Evolutionary conservation across 192 early-diverging fungal genomes (phyloP).

Genomic region (Haplosporangium gracile): DNA sequence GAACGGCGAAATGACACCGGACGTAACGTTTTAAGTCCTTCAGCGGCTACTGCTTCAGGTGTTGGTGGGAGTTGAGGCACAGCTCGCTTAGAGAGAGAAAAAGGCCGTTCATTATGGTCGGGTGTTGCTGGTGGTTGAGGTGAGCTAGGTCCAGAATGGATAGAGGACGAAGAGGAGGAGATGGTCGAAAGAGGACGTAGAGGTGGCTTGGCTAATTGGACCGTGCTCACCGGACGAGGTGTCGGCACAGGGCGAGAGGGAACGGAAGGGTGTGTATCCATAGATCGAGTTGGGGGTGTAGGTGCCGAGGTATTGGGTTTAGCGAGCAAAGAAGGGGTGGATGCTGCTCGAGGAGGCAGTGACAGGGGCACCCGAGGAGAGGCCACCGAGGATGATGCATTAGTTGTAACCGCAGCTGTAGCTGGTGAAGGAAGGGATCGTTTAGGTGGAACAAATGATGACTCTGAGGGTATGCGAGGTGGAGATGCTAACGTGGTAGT

Average conservation of each 20-base stretch:
- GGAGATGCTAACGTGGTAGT: not conserved
- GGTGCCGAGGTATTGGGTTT: slow-evolving; percentile 16
- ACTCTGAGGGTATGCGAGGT: not conserved
- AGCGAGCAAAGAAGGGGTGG: not conserved
- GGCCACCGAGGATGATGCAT: not conserved
- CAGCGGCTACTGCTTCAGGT: not conserved
- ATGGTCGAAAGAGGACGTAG: slow-evolving; percentile 11
- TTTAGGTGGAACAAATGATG: slow-evolving; percentile 15
- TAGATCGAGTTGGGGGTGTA: not conserved
- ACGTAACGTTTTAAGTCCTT: not conserved
- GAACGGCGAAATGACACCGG: not conserved
- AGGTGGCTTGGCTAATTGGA: slow-evolving; percentile 20
- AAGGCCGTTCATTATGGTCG: not conserved
- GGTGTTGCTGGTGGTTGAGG: not conserved
- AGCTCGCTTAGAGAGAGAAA: slow-evolving; percentile 10
- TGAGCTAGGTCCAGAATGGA: not conserved
- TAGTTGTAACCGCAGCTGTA: not conserved
- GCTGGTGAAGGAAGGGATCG: slow-evolving; percentile 21
- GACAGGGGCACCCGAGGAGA: slow-evolving; percentile 1
- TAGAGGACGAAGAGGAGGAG: not conserved
- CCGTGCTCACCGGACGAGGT: slow-evolving; percentile 12
- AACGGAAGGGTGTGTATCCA: not conserved
- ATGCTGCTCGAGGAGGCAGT: not conserved
- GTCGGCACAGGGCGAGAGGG: not conserved
- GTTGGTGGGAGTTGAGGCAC: not conserved